Evolutionary conservation across 2,329 filamentous ascomycete genomes (phyloP), one percentile per base, ranked within the genome.

Genomic region (Hymenoscyphus occultus): DNA sequence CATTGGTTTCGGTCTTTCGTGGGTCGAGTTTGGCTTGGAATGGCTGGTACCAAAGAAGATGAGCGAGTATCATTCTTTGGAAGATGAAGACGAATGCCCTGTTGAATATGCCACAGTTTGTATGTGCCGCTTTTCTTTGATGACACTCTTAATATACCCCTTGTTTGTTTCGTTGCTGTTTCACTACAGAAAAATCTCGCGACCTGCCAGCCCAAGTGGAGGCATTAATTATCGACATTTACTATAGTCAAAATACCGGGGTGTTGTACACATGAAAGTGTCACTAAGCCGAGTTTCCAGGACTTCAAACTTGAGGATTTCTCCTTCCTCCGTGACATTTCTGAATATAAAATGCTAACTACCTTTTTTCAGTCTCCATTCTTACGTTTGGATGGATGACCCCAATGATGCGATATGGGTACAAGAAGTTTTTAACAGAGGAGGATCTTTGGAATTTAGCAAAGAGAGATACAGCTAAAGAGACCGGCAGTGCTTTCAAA

Each of bases 351-450:
- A 54, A 54, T 5, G 48, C 48, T 54, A 54, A 54, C 48, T 13
- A 54, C 22, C 10, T 54, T 12, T 28, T 54, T 54, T 54, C 48
- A 54, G 48, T 99, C 79, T 97, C 94, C 3, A 87, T 91, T 60
- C 83, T 99, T 57, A 97, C 94, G 0, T 99, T 99, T 77, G 89
- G 90, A 63, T 99, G 95, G 95, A 97, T 99, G 94, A 98, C 95
- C 0, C 93, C 95, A 0, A 81, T 99, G 85, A 99, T 99, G 95
- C 93, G 88, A 75, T 90, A 90, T 74, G 95, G 95, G 0, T 98
- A 99, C 81, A 91, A 90, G 74, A 87, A 93, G 65, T 99, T 88
- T 76, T 82, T 99, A 67, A 97, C 93, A 1, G 93, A 98, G 76
- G 92, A 97, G 69, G 94, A 99, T 77, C 83, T 99, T 31, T 99